Base-by-base conservation (phyloP, 1,284 basidiomycete species). In the Phlebopus sp. region DNA sequence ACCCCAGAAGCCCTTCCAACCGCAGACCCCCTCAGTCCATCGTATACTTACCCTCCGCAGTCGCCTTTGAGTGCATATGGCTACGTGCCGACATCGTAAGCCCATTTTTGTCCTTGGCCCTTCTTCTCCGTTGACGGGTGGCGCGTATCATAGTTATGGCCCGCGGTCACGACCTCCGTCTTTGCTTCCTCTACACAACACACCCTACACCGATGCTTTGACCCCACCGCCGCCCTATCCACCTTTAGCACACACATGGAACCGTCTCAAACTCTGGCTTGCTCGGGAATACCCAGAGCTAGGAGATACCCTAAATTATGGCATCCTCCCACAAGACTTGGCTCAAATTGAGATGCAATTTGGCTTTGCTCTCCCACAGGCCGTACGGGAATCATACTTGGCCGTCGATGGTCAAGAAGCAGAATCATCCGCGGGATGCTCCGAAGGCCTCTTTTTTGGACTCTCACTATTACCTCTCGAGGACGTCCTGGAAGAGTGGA, bases 361-460 rank as follows among this genome's bases (percentile, higher is more conserved):
- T 50, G 92, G 92, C 17, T 83, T 87, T 57, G 74, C 82, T 5
- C 78, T 96, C 15, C 92, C 92, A 2, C 74, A 78, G 21, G 80
- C 84, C 19, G 79, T 96, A 11, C 81, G 90, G 21, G 92, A 96
- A 55, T 92, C 89, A 2, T 93, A 92, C 69, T 75, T 87, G 37
- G 74, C 76, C 49, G 83, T 84, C 38, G 90, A 96, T 59, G 92
- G 92, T 13, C 92, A 96, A 63, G 92, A 95, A 64, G 81, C 90
- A 18, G 92, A 94, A 65, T 89, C 86, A 14, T 73, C 86, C 19
- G 86, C 88, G 32, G 89, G 86, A 9, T 90, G 86, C 62, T 79
- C 87, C n/a, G 88, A 91, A 55, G 92, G 92, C 18, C 73, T 96
- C 27, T 93, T 95, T 69, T 94, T 92, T 60, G 92, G 92, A 23